Conservation (phyloP, 2,329 filamentous ascomycete species). For the Aureobasidium zeae region DNA sequence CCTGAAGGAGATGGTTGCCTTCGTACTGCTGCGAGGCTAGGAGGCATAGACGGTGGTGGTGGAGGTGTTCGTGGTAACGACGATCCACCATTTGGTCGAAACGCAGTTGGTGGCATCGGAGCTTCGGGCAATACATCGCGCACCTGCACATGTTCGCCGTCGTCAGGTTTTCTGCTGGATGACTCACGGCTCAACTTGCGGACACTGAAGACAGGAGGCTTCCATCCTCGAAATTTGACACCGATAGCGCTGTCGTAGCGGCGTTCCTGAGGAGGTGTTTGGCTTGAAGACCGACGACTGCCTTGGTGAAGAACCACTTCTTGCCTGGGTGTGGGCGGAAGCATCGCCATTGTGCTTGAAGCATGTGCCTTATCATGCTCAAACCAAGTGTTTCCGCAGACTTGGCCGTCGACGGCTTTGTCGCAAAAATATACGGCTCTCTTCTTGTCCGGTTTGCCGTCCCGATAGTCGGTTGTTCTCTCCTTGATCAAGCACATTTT, state of each 20-base stretch:
- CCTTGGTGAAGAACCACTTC: conserved; percentile 3
- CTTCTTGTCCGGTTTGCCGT: neutral
- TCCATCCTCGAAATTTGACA: neutral
- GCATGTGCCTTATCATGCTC: neutral
- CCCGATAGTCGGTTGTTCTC: neutral
- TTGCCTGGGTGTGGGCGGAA: neutral
- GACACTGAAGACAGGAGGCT: neutral
- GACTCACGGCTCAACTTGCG: neutral
- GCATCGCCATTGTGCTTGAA: neutral
- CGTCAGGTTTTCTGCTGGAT: neutral
- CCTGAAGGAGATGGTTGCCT: neutral
- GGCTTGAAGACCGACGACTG: neutral
- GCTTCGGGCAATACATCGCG: neutral
- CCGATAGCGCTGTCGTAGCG: neutral
- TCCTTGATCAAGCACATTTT: conserved; percentile 6
- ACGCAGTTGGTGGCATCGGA: neutral
- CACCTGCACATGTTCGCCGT: neutral
- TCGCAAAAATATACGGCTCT: neutral
- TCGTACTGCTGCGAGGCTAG: neutral
- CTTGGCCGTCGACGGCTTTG: neutral
- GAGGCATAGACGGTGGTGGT: neutral
- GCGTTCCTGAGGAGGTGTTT: neutral
- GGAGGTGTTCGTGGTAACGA: neutral
- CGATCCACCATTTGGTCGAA: neutral
- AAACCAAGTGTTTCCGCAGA: neutral